Evolutionary conservation across 192 early-diverging fungal genomes (phyloP).

Genomic region (Coemansia sp.): DNA sequence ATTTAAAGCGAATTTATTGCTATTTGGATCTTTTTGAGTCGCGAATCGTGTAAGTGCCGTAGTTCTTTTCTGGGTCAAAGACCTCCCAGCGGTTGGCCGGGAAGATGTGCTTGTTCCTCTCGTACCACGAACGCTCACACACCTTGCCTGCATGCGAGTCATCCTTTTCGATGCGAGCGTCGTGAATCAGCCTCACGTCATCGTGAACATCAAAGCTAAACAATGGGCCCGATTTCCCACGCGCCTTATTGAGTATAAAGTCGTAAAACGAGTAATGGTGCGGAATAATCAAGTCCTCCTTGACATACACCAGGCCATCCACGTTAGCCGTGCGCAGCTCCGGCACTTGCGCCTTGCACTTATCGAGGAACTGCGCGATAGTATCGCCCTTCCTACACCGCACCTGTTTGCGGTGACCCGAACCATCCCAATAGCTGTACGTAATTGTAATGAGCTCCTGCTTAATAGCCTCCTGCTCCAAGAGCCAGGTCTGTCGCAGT

Average conservation of each 20-base stretch:
- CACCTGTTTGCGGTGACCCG: conserved; percentile 85
- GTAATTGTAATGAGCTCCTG: conserved; percentile 80
- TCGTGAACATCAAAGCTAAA: conserved; percentile 95
- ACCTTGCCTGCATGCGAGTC: conserved; percentile 97
- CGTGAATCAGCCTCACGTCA: conserved; percentile 80
- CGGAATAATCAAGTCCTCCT: conserved; percentile 95
- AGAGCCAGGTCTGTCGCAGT: conserved; percentile 78
- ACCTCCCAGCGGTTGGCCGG: conserved; percentile 91
- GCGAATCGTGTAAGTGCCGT: conserved; percentile 50
- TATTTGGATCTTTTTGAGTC: conserved; percentile 14
- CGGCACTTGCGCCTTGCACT: conserved; percentile 76
- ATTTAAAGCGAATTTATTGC: background rate
- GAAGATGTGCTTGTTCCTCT: conserved; percentile 94
- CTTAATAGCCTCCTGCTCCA: conserved; percentile 80
- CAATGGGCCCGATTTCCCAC: conserved; percentile 94
- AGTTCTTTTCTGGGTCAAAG: conserved; percentile 79
- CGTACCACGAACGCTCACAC: conserved; percentile 85
- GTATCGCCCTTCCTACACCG: conserved; percentile 83
- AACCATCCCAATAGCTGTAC: conserved; percentile 95
- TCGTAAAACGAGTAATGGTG: conserved; percentile 92
- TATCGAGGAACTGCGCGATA: conserved; percentile 82
- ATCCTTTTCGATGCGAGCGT: conserved; percentile 83
- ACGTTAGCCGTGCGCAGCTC: conserved; percentile 77
- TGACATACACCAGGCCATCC: conserved; percentile 88
- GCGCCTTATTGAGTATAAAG: conserved; percentile 90